A percentile compares a stretch with the other conserved stretches of the same genome.
Conservation (phyloP, 306 rosid genomes). For the barrel medic (Medicago truncatula) region MtrunA17r5.0-ANR NC_053045.1:48913001-48913500, state of each 20-base stretch:
- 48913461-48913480: slow-evolving; percentile 70
- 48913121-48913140: not conserved
- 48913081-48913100: not conserved
- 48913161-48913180: not conserved
- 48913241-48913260: slow-evolving; percentile 50
- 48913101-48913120: not conserved
- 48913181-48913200: slow-evolving; percentile 46
- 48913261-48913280: slow-evolving; percentile 63
- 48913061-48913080: not conserved
- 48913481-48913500: slow-evolving; percentile 91
- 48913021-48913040: slow-evolving; percentile 24
- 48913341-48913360: slow-evolving; percentile 16
- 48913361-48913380: not conserved
- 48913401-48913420: slow-evolving; percentile 76
- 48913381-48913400: not conserved
- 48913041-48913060: slow-evolving; percentile 21
- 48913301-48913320: slow-evolving; percentile 35
- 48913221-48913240: slow-evolving; percentile 28
- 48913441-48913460: slow-evolving; percentile 81
- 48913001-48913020: slow-evolving; percentile 26
- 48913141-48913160: slow-evolving; percentile 24
- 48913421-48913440: slow-evolving; percentile 69
- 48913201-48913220: slow-evolving; percentile 10
- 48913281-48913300: slow-evolving; percentile 31
- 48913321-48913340: slow-evolving; percentile 13